Percentiles rank a stretch among this genome's conserved stretches.
Conservation (phyloP, 169 alveolate genomes). For the Nephromyces sp. region DNA sequence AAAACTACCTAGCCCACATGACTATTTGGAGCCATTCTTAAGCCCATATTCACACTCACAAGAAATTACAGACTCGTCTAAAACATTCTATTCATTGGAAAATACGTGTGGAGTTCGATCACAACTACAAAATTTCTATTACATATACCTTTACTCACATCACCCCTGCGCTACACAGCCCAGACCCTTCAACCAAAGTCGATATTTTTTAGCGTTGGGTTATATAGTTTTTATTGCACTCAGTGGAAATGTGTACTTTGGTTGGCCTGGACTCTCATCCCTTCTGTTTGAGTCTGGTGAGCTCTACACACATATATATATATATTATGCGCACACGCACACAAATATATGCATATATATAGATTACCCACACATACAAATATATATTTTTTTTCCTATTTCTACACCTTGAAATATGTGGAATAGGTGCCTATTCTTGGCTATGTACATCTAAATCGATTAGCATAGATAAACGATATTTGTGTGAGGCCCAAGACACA, state of each 20-base stretch:
- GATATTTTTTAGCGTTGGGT: neutral
- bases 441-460: conserved; percentile 6
- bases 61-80: no score
- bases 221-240: neutral
- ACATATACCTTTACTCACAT: no score
- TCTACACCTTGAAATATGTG: neutral
- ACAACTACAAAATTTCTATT: no score
- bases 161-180: neutral
- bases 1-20: no score
- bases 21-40: no score
- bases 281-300: conserved; percentile 20
- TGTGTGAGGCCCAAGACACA: conserved; percentile 30
- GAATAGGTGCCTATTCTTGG: conserved; percentile 6
- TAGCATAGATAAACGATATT: conserved; percentile 19
- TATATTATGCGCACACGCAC: neutral
- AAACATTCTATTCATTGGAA: no score
- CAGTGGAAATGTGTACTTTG: conserved; percentile 16
- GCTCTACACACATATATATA: neutral
- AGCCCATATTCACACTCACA: no score
- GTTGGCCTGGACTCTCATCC: conserved; percentile 32
- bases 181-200: neutral
- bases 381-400: neutral
- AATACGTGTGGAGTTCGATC: no score
- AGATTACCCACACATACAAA: neutral
- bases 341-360: neutral